phyloP scores from a whole-genome alignment of 2,329 filamentous ascomycete species.

The Sarocladium kiliense region DNA sequence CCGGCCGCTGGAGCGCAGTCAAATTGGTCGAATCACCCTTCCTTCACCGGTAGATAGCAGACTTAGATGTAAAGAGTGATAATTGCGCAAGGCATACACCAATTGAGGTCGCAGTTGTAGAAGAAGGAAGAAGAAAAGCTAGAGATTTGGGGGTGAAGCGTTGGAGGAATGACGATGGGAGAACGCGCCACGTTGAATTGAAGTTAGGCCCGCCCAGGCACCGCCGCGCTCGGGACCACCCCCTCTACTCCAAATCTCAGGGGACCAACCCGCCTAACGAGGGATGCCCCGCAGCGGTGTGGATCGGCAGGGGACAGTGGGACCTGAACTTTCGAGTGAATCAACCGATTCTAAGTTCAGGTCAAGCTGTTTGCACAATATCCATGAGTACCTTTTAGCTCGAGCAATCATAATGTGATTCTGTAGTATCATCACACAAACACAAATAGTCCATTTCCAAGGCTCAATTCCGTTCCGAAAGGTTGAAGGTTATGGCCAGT shows the following conservation, averaged over 20 bases:
- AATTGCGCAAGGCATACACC: too few relatives aligned
- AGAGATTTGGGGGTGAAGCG: neutral
- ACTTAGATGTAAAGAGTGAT: too few relatives aligned
- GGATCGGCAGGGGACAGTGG: neutral
- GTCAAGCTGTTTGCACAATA: too few relatives aligned
- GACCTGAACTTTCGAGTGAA: neutral
- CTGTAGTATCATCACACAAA: too few relatives aligned
- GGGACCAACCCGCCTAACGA: constrained; percentile 2
- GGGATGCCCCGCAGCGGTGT: neutral
- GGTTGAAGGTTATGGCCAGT: too few relatives aligned
- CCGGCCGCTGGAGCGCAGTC: neutral
- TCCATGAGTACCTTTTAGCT: too few relatives aligned
- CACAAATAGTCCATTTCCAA: too few relatives aligned
- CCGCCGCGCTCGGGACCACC: neutral
- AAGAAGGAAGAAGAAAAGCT: too few relatives aligned
- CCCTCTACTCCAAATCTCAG: neutral
- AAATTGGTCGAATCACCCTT: neutral
- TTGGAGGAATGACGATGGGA: neutral
- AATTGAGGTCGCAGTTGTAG: too few relatives aligned
- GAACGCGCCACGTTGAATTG: constrained; percentile 5
- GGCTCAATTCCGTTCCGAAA: too few relatives aligned
- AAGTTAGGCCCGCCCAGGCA: neutral
- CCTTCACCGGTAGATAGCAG: too few relatives aligned
- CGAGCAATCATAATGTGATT: too few relatives aligned
- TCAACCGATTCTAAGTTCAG: neutral